These are phyloP conservation scores for Plantago elongata DNA, from an alignment of 257 asterid species.

Conservation along the genomic window DNA sequence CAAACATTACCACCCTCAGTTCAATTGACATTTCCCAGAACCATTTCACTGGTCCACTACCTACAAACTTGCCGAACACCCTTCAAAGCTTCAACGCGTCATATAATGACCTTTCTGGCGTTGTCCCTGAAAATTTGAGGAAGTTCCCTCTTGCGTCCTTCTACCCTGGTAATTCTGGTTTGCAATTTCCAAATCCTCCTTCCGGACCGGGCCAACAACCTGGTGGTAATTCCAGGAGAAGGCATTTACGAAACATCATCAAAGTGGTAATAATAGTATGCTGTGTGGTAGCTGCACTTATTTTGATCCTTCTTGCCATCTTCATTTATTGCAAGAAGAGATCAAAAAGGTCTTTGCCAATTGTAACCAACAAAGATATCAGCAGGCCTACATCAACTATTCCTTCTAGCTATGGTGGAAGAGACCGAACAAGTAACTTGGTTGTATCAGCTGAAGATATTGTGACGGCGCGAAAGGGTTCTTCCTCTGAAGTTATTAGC, in stretches of 20 bases:
- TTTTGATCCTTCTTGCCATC: conserved; percentile 51
- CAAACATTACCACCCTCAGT: conserved; percentile 39
- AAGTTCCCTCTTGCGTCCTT: conserved; percentile 74
- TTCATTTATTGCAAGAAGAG: conserved; percentile 41
- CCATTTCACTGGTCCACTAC: conserved; percentile 66
- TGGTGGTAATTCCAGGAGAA: conserved; percentile 26
- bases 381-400: conserved; percentile 41
- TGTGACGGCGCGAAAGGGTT: conserved; percentile 53
- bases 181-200: conserved; percentile 81
- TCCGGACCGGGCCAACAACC: conserved; percentile 43
- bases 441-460: conserved; percentile 72
- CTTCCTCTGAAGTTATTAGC: conserved; percentile 59
- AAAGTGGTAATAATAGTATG: conserved; percentile 56
- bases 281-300: conserved; percentile 46
- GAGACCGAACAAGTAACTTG: conserved; percentile 44
- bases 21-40: conserved; percentile 62
- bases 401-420: conserved; percentile 44
- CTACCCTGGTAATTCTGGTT: conserved; percentile 81
- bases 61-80: conserved; percentile 49
- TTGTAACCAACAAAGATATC: conserved; percentile 41
- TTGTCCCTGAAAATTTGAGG: conserved; percentile 81
- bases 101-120: conserved; percentile 71
- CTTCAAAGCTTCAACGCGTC: conserved; percentile 83
- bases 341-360: conserved; percentile 41
- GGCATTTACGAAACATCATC: conserved; percentile 37